Conservation (phyloP, 257 asterid species). For the Solanum dulcamara region DNA sequence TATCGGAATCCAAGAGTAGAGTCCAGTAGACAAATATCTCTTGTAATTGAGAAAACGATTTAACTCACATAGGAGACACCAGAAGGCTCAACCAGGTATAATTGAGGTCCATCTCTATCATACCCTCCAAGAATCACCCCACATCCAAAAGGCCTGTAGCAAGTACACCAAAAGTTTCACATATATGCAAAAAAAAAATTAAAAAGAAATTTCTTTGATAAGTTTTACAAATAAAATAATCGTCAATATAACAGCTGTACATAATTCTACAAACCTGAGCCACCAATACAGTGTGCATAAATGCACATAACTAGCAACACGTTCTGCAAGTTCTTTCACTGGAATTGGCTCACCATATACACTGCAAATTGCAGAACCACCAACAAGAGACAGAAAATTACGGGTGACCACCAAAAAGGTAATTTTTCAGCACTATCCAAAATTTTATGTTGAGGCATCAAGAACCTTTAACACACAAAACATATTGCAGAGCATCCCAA, state of each 20-base stretch:
- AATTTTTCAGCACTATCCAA: background rate
- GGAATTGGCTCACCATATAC: constrained; percentile 77
- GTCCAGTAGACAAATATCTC: background rate
- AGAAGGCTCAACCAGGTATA: constrained; percentile 87
- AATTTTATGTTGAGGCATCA: background rate
- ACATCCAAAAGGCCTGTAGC: constrained; percentile 82
- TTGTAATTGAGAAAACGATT: background rate
- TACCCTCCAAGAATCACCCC: constrained; percentile 91
- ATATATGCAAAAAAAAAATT: background rate
- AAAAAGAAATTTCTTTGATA: background rate
- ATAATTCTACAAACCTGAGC: constrained; percentile 62
- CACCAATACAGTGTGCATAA: constrained; percentile 94
- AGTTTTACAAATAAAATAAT: constrained; percentile 1
- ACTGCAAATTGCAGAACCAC: constrained; percentile 29
- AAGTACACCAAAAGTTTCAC: background rate
- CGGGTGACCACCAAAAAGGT: background rate
- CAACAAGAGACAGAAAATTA: background rate
- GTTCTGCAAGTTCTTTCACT: constrained; percentile 84
- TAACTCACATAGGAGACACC: constrained; percentile 74
- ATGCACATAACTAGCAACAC: constrained; percentile 95
- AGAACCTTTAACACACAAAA: background rate
- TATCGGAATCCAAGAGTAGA: background rate
- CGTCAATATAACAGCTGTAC: background rate
- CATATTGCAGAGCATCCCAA: background rate
- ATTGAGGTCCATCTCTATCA: constrained; percentile 92